Conservation (phyloP, 78 protist genomes). For the Cyanophora paradoxa region DNA sequence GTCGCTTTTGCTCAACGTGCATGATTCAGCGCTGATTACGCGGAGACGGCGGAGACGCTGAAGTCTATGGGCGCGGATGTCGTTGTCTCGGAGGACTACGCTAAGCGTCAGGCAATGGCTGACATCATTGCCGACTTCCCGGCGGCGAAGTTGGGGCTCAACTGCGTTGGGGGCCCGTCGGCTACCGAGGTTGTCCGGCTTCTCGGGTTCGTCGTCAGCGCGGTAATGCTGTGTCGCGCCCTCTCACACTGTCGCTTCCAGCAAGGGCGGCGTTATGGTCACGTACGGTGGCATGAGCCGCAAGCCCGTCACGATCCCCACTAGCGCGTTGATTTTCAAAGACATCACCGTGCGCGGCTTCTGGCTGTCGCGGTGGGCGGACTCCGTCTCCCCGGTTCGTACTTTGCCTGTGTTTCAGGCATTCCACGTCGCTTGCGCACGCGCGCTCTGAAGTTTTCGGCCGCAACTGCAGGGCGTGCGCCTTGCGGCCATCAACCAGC, state of each 20-base stretch:
- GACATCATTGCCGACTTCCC: slow-evolving; percentile 43
- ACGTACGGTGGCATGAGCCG: slow-evolving; percentile 80
- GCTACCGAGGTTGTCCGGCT: slow-evolving; percentile 51
- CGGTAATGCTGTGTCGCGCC: neutral
- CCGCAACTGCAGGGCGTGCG: too few species aligned
- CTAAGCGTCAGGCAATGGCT: slow-evolving; percentile 30
- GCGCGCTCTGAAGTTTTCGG: too few species aligned
- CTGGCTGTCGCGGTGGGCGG: slow-evolving; percentile 62
- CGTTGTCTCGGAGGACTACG: slow-evolving; percentile 61
- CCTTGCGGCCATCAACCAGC: too few species aligned
- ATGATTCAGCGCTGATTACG: too few species aligned
- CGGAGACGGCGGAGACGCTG: slow-evolving; percentile 27
- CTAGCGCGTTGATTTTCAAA: slow-evolving; percentile 47
- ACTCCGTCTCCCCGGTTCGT: too few species aligned
- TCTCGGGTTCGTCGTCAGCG: slow-evolving; percentile 36
- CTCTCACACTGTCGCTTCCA: neutral
- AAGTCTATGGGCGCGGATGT: slow-evolving; percentile 63
- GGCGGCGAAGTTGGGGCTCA: slow-evolving; percentile 55
- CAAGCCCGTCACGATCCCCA: slow-evolving; percentile 56
- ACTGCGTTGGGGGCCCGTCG: slow-evolving; percentile 68
- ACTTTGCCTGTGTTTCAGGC: too few species aligned
- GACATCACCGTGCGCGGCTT: slow-evolving; percentile 54
- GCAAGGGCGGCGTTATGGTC: slow-evolving; percentile 48
- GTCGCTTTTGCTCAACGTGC: too few species aligned
- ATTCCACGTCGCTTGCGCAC: too few species aligned